phyloP scores from a whole-genome alignment of 192 early-diverging fungal species.

The Thoreauomyces humboldtii region DNA sequence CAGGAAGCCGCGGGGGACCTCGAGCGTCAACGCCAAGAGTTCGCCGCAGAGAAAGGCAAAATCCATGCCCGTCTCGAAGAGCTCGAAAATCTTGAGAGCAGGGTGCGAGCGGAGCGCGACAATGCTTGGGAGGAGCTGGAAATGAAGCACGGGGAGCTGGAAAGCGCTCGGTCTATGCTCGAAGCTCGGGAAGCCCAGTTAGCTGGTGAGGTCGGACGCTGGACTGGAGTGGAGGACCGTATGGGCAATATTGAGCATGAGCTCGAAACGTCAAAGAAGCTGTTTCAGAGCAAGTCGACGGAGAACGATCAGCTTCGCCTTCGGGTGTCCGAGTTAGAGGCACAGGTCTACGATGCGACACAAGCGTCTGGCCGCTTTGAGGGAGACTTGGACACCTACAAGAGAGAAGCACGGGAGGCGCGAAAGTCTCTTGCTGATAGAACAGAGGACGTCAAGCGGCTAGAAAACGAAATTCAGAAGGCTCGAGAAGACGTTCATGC shows the following conservation, averaged over 20 bases:
- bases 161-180: slow-evolving; percentile 7
- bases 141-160: slow-evolving; percentile 20
- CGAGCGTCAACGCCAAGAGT: slow-evolving; percentile 31
- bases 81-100: slow-evolving; percentile 10
- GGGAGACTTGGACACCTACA: slow-evolving; percentile 32
- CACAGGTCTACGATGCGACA: slow-evolving; percentile 39
- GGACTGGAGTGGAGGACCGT: slow-evolving; percentile 39
- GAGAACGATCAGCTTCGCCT: slow-evolving; percentile 51
- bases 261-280: slow-evolving; percentile 45
- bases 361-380: slow-evolving; percentile 26
- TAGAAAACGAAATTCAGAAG: slow-evolving; percentile 54
- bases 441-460: slow-evolving; percentile 44
- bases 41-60: slow-evolving; percentile 11
- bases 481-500: no score
- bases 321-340: slow-evolving; percentile 49
- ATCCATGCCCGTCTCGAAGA: slow-evolving; percentile 18
- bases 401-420: slow-evolving; percentile 36
- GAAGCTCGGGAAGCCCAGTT: slow-evolving; percentile 32
- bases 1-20: slow-evolving; percentile 29
- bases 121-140: slow-evolving; percentile 17
- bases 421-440: slow-evolving; percentile 18
- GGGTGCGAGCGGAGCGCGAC: slow-evolving; percentile 16
- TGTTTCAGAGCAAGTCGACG: slow-evolving; percentile 51
- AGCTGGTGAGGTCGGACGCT: slow-evolving; percentile 16
- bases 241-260: slow-evolving; percentile 49